These are phyloP conservation scores for Ochetophila trinervis DNA, from an alignment of 306 rosid genomes.

Conservation along the genomic window DNA sequence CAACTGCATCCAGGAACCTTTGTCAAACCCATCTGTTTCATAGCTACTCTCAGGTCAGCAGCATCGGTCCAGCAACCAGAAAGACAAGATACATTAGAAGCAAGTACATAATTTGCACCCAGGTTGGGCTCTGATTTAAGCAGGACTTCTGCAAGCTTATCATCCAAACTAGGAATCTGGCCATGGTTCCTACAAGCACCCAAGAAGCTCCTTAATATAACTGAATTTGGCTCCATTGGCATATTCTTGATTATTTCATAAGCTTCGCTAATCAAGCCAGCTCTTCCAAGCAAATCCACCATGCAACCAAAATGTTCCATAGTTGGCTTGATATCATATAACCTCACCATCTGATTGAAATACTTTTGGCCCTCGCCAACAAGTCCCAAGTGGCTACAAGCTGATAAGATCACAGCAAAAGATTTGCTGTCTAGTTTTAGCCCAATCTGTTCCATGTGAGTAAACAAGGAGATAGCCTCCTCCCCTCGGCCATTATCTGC, in stretches of 20 bases:
- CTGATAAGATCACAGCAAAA: slow-evolving; percentile 53
- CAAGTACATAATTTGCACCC: slow-evolving; percentile 55
- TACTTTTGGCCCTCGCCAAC: slow-evolving; percentile 43
- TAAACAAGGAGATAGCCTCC: slow-evolving; percentile 42
- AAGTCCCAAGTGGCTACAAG: slow-evolving; percentile 71
- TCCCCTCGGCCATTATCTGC: slow-evolving; percentile 44
- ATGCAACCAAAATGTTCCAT: slow-evolving; percentile 66
- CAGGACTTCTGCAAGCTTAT: slow-evolving; percentile 29
- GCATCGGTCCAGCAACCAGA: slow-evolving; percentile 50
- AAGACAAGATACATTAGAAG: slow-evolving; percentile 45
- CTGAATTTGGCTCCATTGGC: slow-evolving; percentile 51
- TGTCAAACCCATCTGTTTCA: slow-evolving; percentile 52
- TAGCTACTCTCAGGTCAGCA: slow-evolving; percentile 47
- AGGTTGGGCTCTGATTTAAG: slow-evolving; percentile 47
- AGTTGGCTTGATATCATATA: slow-evolving; percentile 46
- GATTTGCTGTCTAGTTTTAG: slow-evolving; percentile 44
- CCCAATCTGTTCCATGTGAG: slow-evolving; percentile 43
- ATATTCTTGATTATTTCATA: slow-evolving; percentile 45
- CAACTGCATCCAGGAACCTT: slow-evolving; percentile 64
- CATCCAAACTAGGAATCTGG: slow-evolving; percentile 38
- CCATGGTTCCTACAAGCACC: slow-evolving; percentile 52
- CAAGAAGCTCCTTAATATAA: slow-evolving; percentile 56
- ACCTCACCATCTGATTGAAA: slow-evolving; percentile 51
- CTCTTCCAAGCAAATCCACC: slow-evolving; percentile 66
- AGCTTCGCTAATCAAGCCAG: slow-evolving; percentile 54